phyloP scores from a whole-genome alignment of 805 yeast species.

The Starmerella powellii region DNA sequence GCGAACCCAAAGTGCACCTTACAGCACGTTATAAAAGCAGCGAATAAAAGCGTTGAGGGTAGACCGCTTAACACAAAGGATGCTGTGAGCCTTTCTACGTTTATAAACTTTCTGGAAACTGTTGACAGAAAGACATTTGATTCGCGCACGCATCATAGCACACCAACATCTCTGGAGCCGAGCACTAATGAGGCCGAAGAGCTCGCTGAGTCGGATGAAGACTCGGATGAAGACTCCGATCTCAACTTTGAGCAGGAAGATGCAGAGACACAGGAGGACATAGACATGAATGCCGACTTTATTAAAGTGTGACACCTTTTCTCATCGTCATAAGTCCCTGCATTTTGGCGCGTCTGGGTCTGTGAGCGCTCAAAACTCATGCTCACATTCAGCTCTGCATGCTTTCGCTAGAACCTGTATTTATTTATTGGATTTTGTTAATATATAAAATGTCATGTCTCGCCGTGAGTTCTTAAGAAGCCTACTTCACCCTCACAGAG shows the following conservation, averaged over 20 bases:
- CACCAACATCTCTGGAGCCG: too few relatives aligned
- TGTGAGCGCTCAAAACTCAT: too few relatives aligned
- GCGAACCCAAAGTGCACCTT: constrained; percentile 43
- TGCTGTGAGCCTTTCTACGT: not conserved
- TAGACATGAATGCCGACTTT: constrained; percentile 26
- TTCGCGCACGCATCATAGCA: too few relatives aligned
- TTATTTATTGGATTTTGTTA: not conserved
- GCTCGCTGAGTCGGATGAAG: constrained; percentile 19
- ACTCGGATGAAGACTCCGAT: constrained; percentile 16
- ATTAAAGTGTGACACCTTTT: constrained; percentile 10
- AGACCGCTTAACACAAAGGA: not conserved
- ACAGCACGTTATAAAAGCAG: constrained; percentile 31
- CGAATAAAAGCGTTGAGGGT: not conserved
- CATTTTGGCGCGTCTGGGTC: too few relatives aligned
- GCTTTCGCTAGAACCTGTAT: too few relatives aligned
- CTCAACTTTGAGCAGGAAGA: not conserved
- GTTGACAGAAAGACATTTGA: not conserved
- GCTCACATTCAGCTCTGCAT: too few relatives aligned
- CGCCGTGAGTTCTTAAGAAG: constrained; percentile 27
- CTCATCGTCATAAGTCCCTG: too few relatives aligned
- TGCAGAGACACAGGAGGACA: constrained; percentile 3
- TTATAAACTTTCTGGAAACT: not conserved
- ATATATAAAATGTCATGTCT: constrained; percentile 20
- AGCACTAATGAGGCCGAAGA: constrained; percentile 13
- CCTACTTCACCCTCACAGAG: constrained; percentile 12